Conservation (phyloP, 495 filamentous ascomycete species). For the Neurospora sp. region DNA sequence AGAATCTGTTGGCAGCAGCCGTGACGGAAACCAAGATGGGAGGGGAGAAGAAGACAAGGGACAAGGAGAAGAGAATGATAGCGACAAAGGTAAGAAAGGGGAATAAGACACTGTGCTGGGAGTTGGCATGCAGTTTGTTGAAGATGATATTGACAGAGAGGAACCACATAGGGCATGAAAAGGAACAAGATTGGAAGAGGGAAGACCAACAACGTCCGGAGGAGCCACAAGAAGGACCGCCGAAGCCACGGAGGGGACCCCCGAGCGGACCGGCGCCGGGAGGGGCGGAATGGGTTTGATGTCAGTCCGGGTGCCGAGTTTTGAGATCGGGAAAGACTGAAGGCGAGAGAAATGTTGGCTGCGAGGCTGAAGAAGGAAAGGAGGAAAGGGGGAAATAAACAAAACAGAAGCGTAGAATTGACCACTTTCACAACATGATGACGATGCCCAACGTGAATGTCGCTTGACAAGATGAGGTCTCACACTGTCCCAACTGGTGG, state of each 20-base stretch:
- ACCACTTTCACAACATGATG: not conserved
- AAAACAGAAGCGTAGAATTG: not conserved
- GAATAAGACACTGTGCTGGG: not conserved
- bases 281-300: not conserved
- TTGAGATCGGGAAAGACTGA: not conserved
- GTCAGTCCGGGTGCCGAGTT: accelerated
- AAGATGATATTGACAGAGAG: not conserved
- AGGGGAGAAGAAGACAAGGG: not conserved
- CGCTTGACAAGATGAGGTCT: not conserved
- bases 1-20: not conserved
- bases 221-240: too few relatives aligned
- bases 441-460: not conserved
- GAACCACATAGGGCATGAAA: not conserved
- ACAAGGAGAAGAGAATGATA: not conserved
- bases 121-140: not conserved
- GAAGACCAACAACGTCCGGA: too few relatives aligned
- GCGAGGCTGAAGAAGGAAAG: not conserved
- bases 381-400: not conserved
- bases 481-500: not conserved
- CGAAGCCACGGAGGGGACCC: not conserved
- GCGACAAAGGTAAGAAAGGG: not conserved
- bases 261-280: not conserved
- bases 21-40: not conserved
- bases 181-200: not conserved
- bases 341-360: not conserved